Base-by-base conservation (phyloP, 805 yeast genomes). In the Myxozyma vanderwaltii region DNA sequence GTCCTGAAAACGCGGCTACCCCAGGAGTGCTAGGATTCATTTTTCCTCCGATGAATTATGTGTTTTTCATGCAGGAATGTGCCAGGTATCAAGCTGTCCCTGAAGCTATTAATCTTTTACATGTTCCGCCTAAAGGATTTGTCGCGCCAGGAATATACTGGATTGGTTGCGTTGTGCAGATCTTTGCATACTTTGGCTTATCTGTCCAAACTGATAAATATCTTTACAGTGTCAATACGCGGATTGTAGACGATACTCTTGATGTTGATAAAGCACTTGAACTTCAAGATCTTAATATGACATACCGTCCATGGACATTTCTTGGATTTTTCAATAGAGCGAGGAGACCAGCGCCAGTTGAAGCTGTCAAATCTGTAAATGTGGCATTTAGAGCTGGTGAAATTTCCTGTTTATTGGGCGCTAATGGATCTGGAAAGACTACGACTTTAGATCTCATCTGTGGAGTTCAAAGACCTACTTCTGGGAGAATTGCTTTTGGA, bases 351-450 rank as follows among this genome's bases (percentile, higher is more conserved):
- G 15, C 53, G 7, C 59, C 60, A 0, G 68, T 73, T 4, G 65
- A 60, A 3, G 76, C 76, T 27, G 74, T 73, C 15, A 61, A 69
- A 46, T 63, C 70, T 24, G 50, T 73, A 24, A 56, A 67, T 23
- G 56, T 69, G 8, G 33, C 38, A 5, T 66, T 73, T 33, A 58
- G 61, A 13, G 41, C 48, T 15, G 76, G 75, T 17, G 72, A 72
- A 52, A 70, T 73, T 24, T 64, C 70, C n/a, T 69, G 74, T 51
- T 55, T 73, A 19, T 65, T 73, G 1, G 76, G 76, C 26, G 71
- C 76, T 8, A 73, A 73, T 63, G 76, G 76, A 4, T 72, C 75
- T 2, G 76, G 76, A 19, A 73, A 73, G 55, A 73, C 76, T 4
- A 73, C 76, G 2, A 72, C 75, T 13, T 60, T 73, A 29, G 75